Conservation (phyloP, 164 flowering plant species). For the Liriodendron chinense region DNA sequence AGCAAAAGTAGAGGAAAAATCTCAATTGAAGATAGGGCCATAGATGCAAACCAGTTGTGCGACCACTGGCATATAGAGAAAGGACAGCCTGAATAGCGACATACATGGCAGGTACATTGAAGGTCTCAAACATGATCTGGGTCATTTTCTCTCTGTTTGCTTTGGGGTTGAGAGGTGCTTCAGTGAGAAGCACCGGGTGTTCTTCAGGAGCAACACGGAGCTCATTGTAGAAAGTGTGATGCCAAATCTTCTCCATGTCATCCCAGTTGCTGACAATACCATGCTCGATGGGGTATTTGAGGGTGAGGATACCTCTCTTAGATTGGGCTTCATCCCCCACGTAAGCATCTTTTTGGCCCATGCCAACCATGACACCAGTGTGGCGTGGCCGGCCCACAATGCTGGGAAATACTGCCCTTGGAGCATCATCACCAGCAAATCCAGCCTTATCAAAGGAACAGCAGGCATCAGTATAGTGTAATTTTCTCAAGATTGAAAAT, state of each 20-base stretch:
- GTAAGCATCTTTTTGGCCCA: slow-evolving; percentile 73
- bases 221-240: slow-evolving; percentile 66
- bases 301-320: slow-evolving; percentile 61
- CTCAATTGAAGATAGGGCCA: neutral
- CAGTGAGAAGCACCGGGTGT: slow-evolving; percentile 73
- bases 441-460: slow-evolving; percentile 42
- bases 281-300: slow-evolving; percentile 81
- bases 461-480: neutral
- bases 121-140: slow-evolving; percentile 72
- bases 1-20: neutral
- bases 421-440: slow-evolving; percentile 85
- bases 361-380: slow-evolving; percentile 73
- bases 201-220: slow-evolving; percentile 80
- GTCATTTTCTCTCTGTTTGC: slow-evolving; percentile 78
- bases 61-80: slow-evolving; percentile 79
- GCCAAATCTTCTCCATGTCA: slow-evolving; percentile 84
- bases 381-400: slow-evolving; percentile 69
- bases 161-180: slow-evolving; percentile 79
- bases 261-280: slow-evolving; percentile 87
- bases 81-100: slow-evolving; percentile 77
- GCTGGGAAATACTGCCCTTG: slow-evolving; percentile 75
- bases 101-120: slow-evolving; percentile 67
- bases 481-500: neutral
- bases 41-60: slow-evolving; percentile 59
- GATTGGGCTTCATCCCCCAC: slow-evolving; percentile 76